Evolutionary conservation across 495 filamentous ascomycete genomes (phyloP).

Genomic region (Hypoxylon fragiforme): DNA sequence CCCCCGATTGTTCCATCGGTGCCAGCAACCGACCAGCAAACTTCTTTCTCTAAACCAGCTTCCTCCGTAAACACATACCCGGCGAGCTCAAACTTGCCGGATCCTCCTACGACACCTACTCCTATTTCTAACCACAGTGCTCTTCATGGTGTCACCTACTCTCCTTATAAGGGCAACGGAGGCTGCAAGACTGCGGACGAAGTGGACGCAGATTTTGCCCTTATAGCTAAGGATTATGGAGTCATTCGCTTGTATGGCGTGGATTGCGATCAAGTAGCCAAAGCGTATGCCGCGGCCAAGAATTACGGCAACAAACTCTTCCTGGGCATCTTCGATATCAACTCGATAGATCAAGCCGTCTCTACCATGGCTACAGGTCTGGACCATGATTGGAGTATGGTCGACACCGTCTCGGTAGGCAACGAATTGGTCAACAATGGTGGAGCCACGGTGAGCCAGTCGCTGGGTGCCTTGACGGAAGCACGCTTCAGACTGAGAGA

Average conservation of each 20-base stretch:
- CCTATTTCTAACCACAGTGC: conserved; percentile 20
- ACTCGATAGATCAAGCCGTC: conserved; percentile 56
- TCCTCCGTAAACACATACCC: conserved; percentile 20
- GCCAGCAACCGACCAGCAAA: conserved; percentile 1
- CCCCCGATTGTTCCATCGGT: neutral
- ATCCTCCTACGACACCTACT: conserved; percentile 10
- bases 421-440: conserved; percentile 79
- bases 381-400: conserved; percentile 59
- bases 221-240: conserved; percentile 53
- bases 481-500: conserved; percentile 60
- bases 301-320: conserved; percentile 67
- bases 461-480: conserved; percentile 56
- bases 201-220: conserved; percentile 64
- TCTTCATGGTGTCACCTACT: conserved; percentile 68
- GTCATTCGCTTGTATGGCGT: conserved; percentile 78
- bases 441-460: conserved; percentile 51
- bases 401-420: conserved; percentile 75
- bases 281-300: conserved; percentile 61
- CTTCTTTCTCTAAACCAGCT: conserved; percentile 19
- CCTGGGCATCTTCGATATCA: conserved; percentile 70
- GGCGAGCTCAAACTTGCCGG: conserved; percentile 5
- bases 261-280: conserved; percentile 72
- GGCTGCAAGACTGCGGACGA: conserved; percentile 68
- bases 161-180: conserved; percentile 68
- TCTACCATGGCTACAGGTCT: conserved; percentile 54